Evolutionary conservation across 1,284 basidiomycete species (phyloP).

Genomic region (Inonotus obliquus): DNA sequence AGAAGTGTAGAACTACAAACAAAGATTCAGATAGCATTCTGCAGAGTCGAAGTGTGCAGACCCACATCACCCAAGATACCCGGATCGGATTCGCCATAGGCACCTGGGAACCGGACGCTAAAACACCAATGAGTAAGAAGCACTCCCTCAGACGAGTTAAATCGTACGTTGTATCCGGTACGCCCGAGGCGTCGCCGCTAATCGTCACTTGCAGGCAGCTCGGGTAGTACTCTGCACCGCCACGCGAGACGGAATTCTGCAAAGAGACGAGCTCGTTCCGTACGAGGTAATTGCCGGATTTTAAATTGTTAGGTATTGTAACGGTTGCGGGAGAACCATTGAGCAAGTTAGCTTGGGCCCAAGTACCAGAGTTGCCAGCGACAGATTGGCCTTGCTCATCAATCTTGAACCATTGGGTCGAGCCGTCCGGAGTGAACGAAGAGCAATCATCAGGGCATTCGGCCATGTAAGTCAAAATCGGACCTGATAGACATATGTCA

Average conservation of each 20-base stretch:
- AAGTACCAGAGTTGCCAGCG: slow-evolving; percentile 24
- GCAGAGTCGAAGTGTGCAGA: neutral
- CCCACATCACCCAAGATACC: slow-evolving; percentile 40
- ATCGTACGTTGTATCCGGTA: slow-evolving; percentile 37
- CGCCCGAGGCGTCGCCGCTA: slow-evolving; percentile 44
- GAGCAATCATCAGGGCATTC: slow-evolving; percentile 41
- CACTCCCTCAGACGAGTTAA: too few relatives aligned
- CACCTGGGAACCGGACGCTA: slow-evolving; percentile 56
- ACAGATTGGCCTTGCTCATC: slow-evolving; percentile 39
- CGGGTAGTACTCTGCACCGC: slow-evolving; percentile 72
- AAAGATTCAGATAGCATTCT: neutral
- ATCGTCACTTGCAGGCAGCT: slow-evolving; percentile 59
- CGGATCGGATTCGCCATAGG: slow-evolving; percentile 55
- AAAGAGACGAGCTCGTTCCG: slow-evolving; percentile 72
- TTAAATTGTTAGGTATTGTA: slow-evolving; percentile 49
- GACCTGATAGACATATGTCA: slow-evolving; percentile 36
- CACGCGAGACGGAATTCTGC: slow-evolving; percentile 44
- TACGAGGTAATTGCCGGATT: slow-evolving; percentile 62
- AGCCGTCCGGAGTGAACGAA: slow-evolving; percentile 10
- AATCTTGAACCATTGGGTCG: slow-evolving; percentile 70
- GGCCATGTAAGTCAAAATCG: slow-evolving; percentile 69
- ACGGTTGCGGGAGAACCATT: slow-evolving; percentile 31
- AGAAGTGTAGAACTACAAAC: slow-evolving; percentile 12
- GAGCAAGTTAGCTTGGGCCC: slow-evolving; percentile 36
- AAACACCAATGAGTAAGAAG: neutral